Evolutionary conservation across 345 rosid species (phyloP).

Genomic region (Eucalyptus marginata): DNA sequence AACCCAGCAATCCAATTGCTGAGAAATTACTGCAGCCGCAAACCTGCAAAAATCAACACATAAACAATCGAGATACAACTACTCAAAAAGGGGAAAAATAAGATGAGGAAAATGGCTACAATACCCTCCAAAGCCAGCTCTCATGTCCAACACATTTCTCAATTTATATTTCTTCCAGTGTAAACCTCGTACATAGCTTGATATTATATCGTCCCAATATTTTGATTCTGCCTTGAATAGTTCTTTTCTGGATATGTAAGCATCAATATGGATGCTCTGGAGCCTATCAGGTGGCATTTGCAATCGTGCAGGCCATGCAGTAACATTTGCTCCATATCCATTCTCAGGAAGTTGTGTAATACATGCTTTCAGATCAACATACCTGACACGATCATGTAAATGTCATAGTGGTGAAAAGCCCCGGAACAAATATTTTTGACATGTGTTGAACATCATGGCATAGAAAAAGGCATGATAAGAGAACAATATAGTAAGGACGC

Average conservation of each 20-base stretch:
- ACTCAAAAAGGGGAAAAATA: not conserved
- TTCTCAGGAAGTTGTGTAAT: constrained; percentile 69
- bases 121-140: constrained; percentile 96
- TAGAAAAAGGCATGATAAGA: not conserved
- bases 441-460: not conserved
- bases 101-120: not conserved
- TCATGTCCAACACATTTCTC: constrained; percentile 99
- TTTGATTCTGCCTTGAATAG: constrained; percentile 82
- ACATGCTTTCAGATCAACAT: constrained; percentile 79
- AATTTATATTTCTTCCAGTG: constrained; percentile 74
- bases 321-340: constrained; percentile 71
- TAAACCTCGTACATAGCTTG: constrained; percentile 59
- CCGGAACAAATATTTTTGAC: not conserved
- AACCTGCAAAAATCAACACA: constrained; percentile 42
- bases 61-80: not conserved
- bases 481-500: not conserved
- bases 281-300: constrained; percentile 85
- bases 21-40: constrained; percentile 75
- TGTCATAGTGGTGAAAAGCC: not conserved
- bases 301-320: constrained; percentile 80
- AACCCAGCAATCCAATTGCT: constrained; percentile 75
- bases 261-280: constrained; percentile 74
- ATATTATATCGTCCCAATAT: constrained; percentile 81
- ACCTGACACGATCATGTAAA: constrained; percentile 27
- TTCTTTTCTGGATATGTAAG: constrained; percentile 81